phyloP scores from a whole-genome alignment of 75 land plant genomes.

The Sequoiadendron giganteum region DNA sequence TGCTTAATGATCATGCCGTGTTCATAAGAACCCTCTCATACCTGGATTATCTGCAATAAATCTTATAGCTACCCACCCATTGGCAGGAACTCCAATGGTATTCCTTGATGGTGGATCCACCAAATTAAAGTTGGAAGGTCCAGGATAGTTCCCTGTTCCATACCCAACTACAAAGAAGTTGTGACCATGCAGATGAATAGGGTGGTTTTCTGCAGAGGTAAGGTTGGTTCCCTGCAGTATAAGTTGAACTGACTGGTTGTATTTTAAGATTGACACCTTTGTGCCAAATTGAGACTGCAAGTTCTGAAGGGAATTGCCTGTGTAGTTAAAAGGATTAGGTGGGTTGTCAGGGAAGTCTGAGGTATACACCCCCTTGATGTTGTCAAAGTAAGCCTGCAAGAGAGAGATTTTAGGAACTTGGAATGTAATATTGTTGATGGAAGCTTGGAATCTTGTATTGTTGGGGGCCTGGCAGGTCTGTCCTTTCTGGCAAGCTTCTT shows the following conservation, averaged over 20 bases:
- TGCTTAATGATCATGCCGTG: background rate
- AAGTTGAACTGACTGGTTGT: slow-evolving; percentile 28
- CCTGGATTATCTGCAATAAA: slow-evolving; percentile 47
- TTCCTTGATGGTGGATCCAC: slow-evolving; percentile 36
- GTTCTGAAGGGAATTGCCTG: slow-evolving; percentile 14
- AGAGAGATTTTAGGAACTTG: slow-evolving; percentile 17
- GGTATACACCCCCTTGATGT: slow-evolving; percentile 30
- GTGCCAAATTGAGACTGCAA: slow-evolving; percentile 39
- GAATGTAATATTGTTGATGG: slow-evolving; percentile 41
- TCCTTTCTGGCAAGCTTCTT: slow-evolving; percentile 19
- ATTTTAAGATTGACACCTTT: slow-evolving; percentile 25
- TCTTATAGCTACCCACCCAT: slow-evolving; percentile 40
- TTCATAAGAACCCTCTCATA: background rate
- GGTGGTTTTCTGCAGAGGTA: slow-evolving; percentile 30
- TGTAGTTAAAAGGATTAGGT: slow-evolving; percentile 23
- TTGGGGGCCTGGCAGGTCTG: slow-evolving; percentile 26
- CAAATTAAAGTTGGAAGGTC: slow-evolving; percentile 33
- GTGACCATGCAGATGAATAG: slow-evolving; percentile 41
- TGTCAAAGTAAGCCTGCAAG: slow-evolving; percentile 48
- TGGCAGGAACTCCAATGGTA: slow-evolving; percentile 33
- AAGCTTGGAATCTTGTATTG: slow-evolving; percentile 26
- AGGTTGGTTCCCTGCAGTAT: slow-evolving; percentile 36
- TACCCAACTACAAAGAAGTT: slow-evolving; percentile 34
- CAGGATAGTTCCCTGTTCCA: slow-evolving; percentile 33
- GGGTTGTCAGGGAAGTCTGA: slow-evolving; percentile 36